Conservation (phyloP, 345 rosid genomes). For the Raphanus sativus region DNA sequence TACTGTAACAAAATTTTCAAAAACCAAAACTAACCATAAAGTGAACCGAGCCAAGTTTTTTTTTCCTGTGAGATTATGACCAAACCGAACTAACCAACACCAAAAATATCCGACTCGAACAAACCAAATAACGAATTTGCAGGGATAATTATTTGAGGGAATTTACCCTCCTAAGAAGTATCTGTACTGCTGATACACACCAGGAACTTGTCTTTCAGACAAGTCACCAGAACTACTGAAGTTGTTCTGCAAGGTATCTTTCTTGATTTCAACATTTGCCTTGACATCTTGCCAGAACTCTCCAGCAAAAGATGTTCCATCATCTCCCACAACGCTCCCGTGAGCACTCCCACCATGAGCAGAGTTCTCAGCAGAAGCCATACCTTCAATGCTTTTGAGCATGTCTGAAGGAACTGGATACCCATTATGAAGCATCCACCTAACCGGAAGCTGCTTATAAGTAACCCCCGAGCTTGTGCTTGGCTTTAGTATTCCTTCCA, state of each 20-base stretch:
- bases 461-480: constrained; percentile 59
- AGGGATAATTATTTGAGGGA: not conserved
- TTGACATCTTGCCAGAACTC: constrained; percentile 84
- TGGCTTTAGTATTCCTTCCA: constrained; percentile 87
- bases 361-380: constrained; percentile 49
- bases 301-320: constrained; percentile 65
- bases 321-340: constrained; percentile 46
- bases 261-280: constrained; percentile 58
- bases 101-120: not conserved
- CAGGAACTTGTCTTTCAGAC: constrained; percentile 68
- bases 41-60: not conserved
- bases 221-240: constrained; percentile 59
- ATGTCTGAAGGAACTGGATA: constrained; percentile 87
- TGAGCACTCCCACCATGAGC: constrained; percentile 56
- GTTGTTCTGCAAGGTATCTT: constrained; percentile 56
- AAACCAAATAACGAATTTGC: not conserved
- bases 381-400: constrained; percentile 62
- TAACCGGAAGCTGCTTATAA: constrained; percentile 76
- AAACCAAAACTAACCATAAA: not conserved
- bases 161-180: constrained; percentile 90
- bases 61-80: not conserved
- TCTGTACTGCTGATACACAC: constrained; percentile 65
- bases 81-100: not conserved
- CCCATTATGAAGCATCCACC: constrained; percentile 99
- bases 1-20: not conserved